Conservation (phyloP, 176 grass and related monocot genomes). For the Olyra latifolia region DNA sequence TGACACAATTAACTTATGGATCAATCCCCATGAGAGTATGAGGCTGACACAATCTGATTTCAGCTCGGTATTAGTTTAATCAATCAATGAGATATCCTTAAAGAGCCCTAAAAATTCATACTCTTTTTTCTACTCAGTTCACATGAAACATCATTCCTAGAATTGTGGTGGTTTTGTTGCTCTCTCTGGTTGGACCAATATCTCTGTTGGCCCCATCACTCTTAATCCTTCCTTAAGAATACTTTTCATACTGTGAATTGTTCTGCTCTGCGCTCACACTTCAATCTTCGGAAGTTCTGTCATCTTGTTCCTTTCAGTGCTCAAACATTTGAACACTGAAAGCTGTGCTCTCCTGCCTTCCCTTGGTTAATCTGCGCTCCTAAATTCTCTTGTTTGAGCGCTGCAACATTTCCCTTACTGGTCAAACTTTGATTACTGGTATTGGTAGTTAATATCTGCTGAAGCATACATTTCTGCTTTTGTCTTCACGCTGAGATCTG, state of each 20-base stretch:
- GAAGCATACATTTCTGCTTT: constrained; percentile 26
- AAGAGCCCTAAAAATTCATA: no score
- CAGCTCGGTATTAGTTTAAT: no score
- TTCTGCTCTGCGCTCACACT: constrained; percentile 6
- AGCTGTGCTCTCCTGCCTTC: neutral
- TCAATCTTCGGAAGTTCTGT: constrained; percentile 32
- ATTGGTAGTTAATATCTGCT: constrained; percentile 7
- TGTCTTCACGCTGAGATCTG: constrained; percentile 9
- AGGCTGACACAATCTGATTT: no score
- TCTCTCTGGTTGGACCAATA: constrained; percentile 23
- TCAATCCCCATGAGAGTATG: no score
- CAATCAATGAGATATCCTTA: no score
- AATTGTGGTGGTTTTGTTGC: no score
- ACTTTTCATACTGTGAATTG: neutral
- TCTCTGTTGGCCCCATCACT: constrained; percentile 30
- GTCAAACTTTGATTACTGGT: neutral
- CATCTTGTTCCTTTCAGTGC: constrained; percentile 17
- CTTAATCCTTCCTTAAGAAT: constrained; percentile 9
- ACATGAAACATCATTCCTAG: no score
- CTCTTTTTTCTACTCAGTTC: no score
- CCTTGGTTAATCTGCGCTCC: constrained; percentile 7
- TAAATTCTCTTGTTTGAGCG: neutral
- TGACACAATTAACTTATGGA: no score
- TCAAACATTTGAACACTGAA: neutral
- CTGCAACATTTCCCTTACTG: constrained; percentile 13